Conservation (phyloP, 805 yeast genomes). For the Scheffersomyces amazonensis region DNA sequence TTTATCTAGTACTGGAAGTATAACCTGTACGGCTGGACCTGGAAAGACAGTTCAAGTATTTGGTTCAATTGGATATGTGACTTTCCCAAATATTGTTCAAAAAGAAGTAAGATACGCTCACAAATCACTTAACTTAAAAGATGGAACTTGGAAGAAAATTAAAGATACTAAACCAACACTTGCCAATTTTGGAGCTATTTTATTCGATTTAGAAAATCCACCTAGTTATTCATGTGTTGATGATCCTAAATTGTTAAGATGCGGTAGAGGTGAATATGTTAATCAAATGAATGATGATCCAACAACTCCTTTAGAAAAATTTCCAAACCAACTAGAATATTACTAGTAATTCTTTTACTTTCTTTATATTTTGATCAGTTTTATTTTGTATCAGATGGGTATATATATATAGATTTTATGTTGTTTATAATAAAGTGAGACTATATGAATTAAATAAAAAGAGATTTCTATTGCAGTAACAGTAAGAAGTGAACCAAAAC, state of each 20-base stretch:
- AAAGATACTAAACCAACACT: constrained; percentile 1
- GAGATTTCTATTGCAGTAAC: no score
- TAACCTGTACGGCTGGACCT: constrained; percentile 14
- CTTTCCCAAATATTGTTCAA: constrained; percentile 13
- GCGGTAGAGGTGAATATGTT: constrained; percentile 1
- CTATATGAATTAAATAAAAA: no score
- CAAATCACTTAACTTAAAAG: background rate
- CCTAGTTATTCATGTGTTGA: constrained; percentile 16
- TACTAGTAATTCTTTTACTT: no score
- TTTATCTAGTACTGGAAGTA: constrained; percentile 10
- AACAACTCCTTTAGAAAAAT: background rate
- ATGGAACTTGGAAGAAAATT: background rate
- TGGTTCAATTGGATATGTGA: constrained; percentile 8
- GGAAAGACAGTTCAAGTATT: constrained; percentile 17
- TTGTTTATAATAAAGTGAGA: no score
- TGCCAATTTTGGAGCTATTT: constrained; percentile 11
- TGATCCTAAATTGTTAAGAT: constrained; percentile 5
- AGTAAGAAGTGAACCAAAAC: no score
- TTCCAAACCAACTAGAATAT: no score
- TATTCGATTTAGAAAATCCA: constrained; percentile 9
- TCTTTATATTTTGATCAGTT: no score
- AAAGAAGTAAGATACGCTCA: constrained; percentile 5
- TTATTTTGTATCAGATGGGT: no score
- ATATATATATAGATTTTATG: background rate
- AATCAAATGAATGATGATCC: background rate